Base-by-base conservation (phyloP, 495 filamentous ascomycete genomes). In the Penicillium arizonense region DNA sequence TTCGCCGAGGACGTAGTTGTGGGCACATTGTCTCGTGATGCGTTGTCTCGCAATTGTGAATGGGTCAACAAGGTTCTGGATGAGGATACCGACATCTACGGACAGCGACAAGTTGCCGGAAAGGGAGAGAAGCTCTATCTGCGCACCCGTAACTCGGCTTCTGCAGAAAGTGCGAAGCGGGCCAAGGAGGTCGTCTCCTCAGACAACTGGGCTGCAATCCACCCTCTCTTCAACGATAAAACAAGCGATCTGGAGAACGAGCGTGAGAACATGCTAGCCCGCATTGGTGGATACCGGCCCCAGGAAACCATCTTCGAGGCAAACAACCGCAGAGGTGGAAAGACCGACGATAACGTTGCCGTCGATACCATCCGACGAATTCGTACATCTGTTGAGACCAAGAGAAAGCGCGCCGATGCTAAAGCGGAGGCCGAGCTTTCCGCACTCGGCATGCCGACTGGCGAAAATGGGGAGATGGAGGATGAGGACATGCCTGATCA, bases 261-360 rank as follows among this genome's bases (percentile, higher is more conserved):
- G 54, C 82, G 93, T 6, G 85, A 89, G 34, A 84, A 84, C 47
- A 93, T 99, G 85, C 77, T 99, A 3, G 86, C 87, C 35, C 83
- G 84, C 24, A 87, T 99, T 42, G 89, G 89, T 57, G 84, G 84
- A 2, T 97, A 92, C 73, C 81, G 91, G 59, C 94, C 94, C 1
- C 78, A 84, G 44, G 95, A 99, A 63, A 96, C 94, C 0, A 85
- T 99, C 20, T 97, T 99, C 61, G 94, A 99, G 65, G 85, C 96
- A 54, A 87, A 91, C 3, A 85, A 86, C 50, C 77, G 83, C 51
- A 83, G 87, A 13, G 81, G 78, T 52, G 78, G 79, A 21, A 77
- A 80, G 40, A 80, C 73, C 24, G 68, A 62, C 30, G 64, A 59
- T 39, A 73, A 77, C 50, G 89, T 88, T 61, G 82, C 90, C 9